phyloP scores from a whole-genome alignment of 768 basidiomycete genomes.

The Trametopsis cervina region DNA sequence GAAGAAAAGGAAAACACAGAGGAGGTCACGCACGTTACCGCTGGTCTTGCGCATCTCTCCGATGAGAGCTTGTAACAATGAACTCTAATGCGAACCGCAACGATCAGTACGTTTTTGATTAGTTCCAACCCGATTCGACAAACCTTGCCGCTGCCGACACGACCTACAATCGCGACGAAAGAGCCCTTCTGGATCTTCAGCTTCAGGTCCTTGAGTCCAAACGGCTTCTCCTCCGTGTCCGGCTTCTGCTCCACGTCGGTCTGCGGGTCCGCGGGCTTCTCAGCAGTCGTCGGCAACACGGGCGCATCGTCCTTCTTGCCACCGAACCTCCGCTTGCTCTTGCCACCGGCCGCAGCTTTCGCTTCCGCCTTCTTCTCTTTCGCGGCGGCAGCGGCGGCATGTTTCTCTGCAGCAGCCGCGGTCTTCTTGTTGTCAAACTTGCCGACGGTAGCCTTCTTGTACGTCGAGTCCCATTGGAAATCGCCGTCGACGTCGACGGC shows the following conservation, averaged over 20 bases:
- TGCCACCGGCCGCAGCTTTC: constrained; percentile 1
- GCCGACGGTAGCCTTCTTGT: constrained; percentile 20
- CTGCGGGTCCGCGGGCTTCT: neutral
- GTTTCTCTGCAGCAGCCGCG: constrained; percentile 24
- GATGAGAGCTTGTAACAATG: constrained; percentile 66
- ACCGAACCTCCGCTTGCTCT: constrained; percentile 15
- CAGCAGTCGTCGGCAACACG: constrained; percentile 14
- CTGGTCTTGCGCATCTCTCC: constrained; percentile 76
- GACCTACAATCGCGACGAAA: constrained; percentile 71
- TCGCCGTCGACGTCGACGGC: constrained; percentile 63
- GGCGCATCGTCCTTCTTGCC: constrained; percentile 16
- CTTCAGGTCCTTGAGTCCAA: constrained; percentile 58
- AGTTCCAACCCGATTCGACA: constrained; percentile 1
- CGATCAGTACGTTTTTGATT: constrained; percentile 13
- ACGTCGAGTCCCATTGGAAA: constrained; percentile 81
- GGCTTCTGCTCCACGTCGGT: constrained; percentile 14
- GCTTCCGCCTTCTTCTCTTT: constrained; percentile 16
- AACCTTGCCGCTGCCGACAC: constrained; percentile 71
- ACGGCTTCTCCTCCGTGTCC: constrained; percentile 32
- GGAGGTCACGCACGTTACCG: constrained; percentile 33
- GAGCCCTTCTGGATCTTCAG: constrained; percentile 69
- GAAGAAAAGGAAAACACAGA: too few relatives aligned
- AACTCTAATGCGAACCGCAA: constrained; percentile 38
- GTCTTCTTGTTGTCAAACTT: constrained; percentile 15
- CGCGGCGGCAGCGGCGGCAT: constrained; percentile 14